Base-by-base conservation (phyloP, 208 protist genomes). In the Naegleria lovaniensis region DNA sequence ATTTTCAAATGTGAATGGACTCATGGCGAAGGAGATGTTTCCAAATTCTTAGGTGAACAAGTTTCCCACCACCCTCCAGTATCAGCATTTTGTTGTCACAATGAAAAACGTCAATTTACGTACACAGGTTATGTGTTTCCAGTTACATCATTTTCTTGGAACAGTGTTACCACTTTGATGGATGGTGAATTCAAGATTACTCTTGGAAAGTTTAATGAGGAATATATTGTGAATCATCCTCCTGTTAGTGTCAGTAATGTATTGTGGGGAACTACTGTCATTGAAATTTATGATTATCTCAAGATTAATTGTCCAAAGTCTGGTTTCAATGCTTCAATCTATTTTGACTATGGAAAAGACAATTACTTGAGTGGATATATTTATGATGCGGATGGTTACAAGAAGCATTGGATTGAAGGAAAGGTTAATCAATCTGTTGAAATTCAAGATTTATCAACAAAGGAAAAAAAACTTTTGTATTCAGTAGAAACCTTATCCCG, bases 41-140 rank as follows among this genome's bases (percentile, higher is more conserved):
- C 48, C 36, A 83, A 83, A 51, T 94, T 92, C 48, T 39, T 94
- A 11, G 90, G 90, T 13, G 93, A 94, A 89, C 93, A 94, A 83
- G 92, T 94, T n/a, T 92, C 52, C 41, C 92, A 93, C 88, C 91
- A 92, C 36, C 91, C 92, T 40, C 91, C 92, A 40, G 90, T 93
- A 9, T 90, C 90, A 85, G 91, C 90, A 22, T 94, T 93, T 84
- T 91, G 40, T 52, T 55, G 19, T n/a, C 38, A 52, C 40, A 87
- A 52, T 52, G 41, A 87, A 48, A 48, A 85, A 4, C 83, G 83
- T 85, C 11, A 85, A 39, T 85, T 85, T 29, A 85, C 33, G 0
- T 85, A 85, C 29, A 48, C 13, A 19, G 83, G 83, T n/a, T 85
- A 48, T 40, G 83, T 85, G 2, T 85, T 48, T 29, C 83, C 83